phyloP scores from a whole-genome alignment of 148 eudicot genomes.

The Gaultheria prostrata region DNA sequence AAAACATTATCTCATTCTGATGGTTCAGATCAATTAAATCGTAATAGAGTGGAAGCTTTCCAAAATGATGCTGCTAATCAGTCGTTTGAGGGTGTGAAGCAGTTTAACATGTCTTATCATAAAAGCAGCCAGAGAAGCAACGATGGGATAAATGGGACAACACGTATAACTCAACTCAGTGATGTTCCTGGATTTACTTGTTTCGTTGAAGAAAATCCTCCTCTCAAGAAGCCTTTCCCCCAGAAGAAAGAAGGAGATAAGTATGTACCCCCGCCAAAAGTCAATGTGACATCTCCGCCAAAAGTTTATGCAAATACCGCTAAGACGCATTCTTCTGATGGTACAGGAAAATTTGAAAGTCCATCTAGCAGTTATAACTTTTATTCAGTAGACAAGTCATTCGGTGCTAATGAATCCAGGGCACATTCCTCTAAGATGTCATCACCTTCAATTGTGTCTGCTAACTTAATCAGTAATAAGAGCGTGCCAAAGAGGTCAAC shows the following conservation, averaged over 20 bases:
- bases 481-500: constrained; percentile 33
- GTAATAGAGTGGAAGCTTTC: constrained; percentile 27
- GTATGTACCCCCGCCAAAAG: constrained; percentile 20
- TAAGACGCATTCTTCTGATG: constrained; percentile 25
- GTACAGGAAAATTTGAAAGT: constrained; percentile 26
- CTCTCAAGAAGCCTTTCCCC: constrained; percentile 35
- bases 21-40: constrained; percentile 20
- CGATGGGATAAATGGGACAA: constrained; percentile 45
- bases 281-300: constrained; percentile 22
- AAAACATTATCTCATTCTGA: constrained; percentile 20
- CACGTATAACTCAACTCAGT: constrained; percentile 49
- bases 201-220: constrained; percentile 49
- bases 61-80: constrained; percentile 31
- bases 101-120: constrained; percentile 49
- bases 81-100: constrained; percentile 43
- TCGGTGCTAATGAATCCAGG: constrained; percentile 36
- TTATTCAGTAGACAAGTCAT: constrained; percentile 39
- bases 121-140: constrained; percentile 36
- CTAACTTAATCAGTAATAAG: constrained; percentile 29
- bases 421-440: constrained; percentile 43
- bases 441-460: constrained; percentile 44
- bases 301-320: constrained; percentile 23
- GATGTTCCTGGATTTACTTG: constrained; percentile 62
- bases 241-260: constrained; percentile 37
- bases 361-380: constrained; percentile 36